phyloP scores from a whole-genome alignment of 176 grass and related monocot species.

The Oryza nivara region DNA sequence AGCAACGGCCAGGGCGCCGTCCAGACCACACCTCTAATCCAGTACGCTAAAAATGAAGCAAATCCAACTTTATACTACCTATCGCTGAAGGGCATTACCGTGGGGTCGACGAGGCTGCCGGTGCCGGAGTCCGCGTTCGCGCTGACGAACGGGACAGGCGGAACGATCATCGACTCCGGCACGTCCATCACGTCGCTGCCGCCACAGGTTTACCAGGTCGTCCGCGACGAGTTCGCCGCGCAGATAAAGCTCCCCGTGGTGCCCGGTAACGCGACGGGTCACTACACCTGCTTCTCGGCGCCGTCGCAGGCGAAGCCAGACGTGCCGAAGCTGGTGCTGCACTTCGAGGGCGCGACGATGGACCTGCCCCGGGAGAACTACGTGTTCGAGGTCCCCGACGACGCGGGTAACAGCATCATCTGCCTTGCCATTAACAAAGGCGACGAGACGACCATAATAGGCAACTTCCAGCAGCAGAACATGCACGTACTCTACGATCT shows the following conservation, averaged over 20 bases:
- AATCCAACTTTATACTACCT: slow-evolving; percentile 33
- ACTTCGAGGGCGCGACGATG: slow-evolving; percentile 65
- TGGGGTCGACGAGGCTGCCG: slow-evolving; percentile 43
- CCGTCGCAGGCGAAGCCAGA: not conserved
- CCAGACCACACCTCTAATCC: slow-evolving; percentile 14
- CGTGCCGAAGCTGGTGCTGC: slow-evolving; percentile 53
- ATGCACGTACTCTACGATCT: slow-evolving; percentile 68
- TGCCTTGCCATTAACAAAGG: not conserved
- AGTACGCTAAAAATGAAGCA: not conserved
- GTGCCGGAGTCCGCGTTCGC: slow-evolving; percentile 40
- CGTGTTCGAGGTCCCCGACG: slow-evolving; percentile 26
- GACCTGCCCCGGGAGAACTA: slow-evolving; percentile 56
- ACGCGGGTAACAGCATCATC: not conserved
- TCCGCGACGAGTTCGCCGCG: slow-evolving; percentile 35
- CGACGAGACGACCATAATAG: slow-evolving; percentile 41
- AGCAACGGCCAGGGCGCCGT: not conserved
- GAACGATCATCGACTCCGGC: slow-evolving; percentile 60
- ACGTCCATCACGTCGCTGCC: slow-evolving; percentile 40
- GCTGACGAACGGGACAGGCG: slow-evolving; percentile 38
- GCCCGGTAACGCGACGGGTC: not conserved
- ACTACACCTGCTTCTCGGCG: slow-evolving; percentile 44
- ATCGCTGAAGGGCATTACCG: slow-evolving; percentile 49
- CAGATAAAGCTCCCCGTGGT: slow-evolving; percentile 46
- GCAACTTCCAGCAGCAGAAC: slow-evolving; percentile 78
- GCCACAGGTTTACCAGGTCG: slow-evolving; percentile 28